These are phyloP conservation scores for Saturnispora halmiae DNA, from an alignment of 805 yeast species.

Conservation along the genomic window DNA sequence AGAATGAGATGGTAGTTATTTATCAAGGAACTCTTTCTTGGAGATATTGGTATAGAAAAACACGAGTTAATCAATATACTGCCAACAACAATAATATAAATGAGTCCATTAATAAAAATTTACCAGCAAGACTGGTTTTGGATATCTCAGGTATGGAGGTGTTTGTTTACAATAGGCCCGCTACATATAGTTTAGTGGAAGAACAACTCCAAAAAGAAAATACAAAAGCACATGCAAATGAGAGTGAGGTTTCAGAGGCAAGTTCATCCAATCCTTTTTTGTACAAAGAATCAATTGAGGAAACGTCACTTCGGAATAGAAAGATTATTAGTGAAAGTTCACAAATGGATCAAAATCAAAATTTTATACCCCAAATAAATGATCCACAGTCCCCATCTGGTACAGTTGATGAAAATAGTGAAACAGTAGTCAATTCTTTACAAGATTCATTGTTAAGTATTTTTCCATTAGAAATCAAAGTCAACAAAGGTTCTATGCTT, in stretches of 20 bases:
- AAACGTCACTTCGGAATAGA: slow-evolving; percentile 3
- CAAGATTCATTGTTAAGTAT: slow-evolving; percentile 21
- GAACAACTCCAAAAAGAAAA: slow-evolving; percentile 11
- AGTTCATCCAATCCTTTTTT: background rate
- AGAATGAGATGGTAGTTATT: slow-evolving; percentile 61
- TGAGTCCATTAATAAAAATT: slow-evolving; percentile 32
- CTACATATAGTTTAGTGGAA: slow-evolving; percentile 49
- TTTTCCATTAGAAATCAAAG: slow-evolving; percentile 55
- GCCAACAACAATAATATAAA: slow-evolving; percentile 18
- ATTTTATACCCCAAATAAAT: background rate
- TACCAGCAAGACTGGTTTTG: slow-evolving; percentile 49
- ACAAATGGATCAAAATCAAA: background rate
- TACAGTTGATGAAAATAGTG: background rate
- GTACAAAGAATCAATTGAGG: background rate
- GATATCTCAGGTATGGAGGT: slow-evolving; percentile 71
- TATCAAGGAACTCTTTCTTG: slow-evolving; percentile 73
- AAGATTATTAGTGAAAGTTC: background rate
- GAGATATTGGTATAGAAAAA: slow-evolving; percentile 73
- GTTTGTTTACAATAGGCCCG: slow-evolving; percentile 71
- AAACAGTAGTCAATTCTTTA: background rate
- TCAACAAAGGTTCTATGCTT: slow-evolving; percentile 63
- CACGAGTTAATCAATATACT: slow-evolving; percentile 33
- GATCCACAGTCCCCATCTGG: background rate
- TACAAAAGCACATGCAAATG: slow-evolving; percentile 5
- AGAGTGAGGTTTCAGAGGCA: background rate